Conservation (phyloP, 768 basidiomycete species). For the Suillus clintonianus region DNA sequence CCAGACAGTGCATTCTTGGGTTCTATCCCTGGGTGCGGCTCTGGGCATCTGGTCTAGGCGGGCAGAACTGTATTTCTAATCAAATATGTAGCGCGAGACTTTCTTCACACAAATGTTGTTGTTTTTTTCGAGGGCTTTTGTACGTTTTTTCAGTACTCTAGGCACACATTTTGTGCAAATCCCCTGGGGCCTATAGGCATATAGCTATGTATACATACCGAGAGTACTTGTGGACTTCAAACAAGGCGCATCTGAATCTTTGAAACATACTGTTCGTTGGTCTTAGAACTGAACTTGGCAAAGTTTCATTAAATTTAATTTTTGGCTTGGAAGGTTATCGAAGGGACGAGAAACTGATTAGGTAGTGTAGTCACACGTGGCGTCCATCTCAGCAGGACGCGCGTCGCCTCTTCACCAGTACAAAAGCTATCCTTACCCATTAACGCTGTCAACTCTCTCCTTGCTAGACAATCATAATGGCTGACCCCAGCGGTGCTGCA, state of each 20-base stretch:
- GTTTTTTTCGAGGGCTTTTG: too few relatives aligned
- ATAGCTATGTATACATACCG: neutral
- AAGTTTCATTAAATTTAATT: neutral
- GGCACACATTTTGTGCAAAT: neutral
- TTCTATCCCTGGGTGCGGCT: neutral
- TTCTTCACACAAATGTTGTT: neutral
- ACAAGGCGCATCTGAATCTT: neutral
- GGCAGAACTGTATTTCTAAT: neutral
- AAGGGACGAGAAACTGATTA: slow-evolving; percentile 9
- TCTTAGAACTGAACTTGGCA: neutral
- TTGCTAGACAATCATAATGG: slow-evolving; percentile 40
- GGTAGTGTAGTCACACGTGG: slow-evolving; percentile 11
- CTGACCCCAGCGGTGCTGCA: slow-evolving; percentile 82
- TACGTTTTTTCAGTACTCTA: neutral
- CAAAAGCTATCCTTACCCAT: slow-evolving; percentile 13
- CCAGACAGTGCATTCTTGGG: neutral
- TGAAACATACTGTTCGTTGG: neutral
- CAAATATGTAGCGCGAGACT: neutral
- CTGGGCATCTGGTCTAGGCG: neutral
- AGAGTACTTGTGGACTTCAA: neutral
- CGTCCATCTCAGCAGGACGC: slow-evolving; percentile 25
- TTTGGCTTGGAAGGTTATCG: slow-evolving; percentile 8
- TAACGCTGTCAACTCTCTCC: slow-evolving; percentile 7
- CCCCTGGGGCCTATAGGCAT: too few relatives aligned
- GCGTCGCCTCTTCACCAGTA: slow-evolving; percentile 24